Conservation (phyloP, 768 basidiomycete genomes). For the Pleurotus djamor region DNA sequence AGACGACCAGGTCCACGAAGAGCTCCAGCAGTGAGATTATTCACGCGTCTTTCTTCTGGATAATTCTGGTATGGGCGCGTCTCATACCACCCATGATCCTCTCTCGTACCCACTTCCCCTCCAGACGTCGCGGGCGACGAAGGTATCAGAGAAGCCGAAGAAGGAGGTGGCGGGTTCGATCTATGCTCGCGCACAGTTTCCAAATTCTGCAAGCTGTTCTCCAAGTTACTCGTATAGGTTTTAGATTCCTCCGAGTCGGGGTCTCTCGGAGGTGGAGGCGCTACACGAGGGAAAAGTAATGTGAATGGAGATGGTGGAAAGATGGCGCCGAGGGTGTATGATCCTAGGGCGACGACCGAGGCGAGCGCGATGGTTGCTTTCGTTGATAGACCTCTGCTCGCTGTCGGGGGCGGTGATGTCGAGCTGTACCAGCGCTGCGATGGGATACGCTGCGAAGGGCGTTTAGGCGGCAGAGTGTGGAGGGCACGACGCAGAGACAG, state of each 20-base stretch:
- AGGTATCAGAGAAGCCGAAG: constrained; percentile 21
- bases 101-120: constrained; percentile 30
- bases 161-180: constrained; percentile 4
- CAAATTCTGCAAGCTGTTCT: constrained; percentile 65
- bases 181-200: constrained; percentile 53
- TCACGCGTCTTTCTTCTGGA: constrained; percentile 72
- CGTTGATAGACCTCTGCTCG: constrained; percentile 6
- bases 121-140: constrained; percentile 35
- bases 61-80: constrained; percentile 68
- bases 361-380: constrained; percentile 19
- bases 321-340: constrained; percentile 59
- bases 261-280: constrained; percentile 63
- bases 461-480: background rate
- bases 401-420: background rate
- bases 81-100: constrained; percentile 62
- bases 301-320: constrained; percentile 68
- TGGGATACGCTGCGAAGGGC: background rate
- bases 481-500: background rate
- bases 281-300: constrained; percentile 72
- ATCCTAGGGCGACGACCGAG: constrained; percentile 31
- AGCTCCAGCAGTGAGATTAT: constrained; percentile 82
- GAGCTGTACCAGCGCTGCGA: background rate
- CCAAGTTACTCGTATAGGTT: constrained; percentile 58
- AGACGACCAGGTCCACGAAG: constrained; percentile 88
- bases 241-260: constrained; percentile 56